These are phyloP conservation scores for Talaromyces piceae DNA, from an alignment of 2,329 filamentous ascomycete genomes.

Conservation along the genomic window DNA sequence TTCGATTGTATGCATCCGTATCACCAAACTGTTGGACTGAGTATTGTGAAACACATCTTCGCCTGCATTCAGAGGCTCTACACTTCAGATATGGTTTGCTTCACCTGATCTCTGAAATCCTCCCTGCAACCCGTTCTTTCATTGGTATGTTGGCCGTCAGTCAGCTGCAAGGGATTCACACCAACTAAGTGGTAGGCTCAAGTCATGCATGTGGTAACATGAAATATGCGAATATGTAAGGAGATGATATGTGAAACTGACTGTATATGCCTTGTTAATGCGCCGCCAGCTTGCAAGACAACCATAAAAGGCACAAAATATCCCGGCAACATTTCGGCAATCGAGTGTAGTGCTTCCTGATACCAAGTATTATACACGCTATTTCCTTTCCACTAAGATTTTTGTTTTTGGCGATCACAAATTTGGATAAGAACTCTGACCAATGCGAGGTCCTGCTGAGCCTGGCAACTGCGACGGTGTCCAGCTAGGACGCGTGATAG, in stretches of 20 bases:
- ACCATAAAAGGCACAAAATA: too few relatives aligned
- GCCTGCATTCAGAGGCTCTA: neutral
- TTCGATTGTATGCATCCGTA: neutral
- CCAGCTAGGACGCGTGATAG: conserved; percentile 3
- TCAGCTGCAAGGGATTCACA: too few relatives aligned
- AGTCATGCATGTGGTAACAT: neutral
- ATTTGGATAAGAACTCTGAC: neutral
- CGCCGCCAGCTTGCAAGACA: neutral
- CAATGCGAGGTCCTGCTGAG: neutral
- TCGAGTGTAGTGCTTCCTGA: too few relatives aligned
- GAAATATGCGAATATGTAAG: neutral
- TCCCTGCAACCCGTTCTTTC: neutral
- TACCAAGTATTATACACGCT: too few relatives aligned
- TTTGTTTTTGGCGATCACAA: too few relatives aligned
- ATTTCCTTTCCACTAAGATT: too few relatives aligned
- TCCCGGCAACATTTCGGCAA: too few relatives aligned
- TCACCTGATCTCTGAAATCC: neutral
- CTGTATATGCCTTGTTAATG: neutral
- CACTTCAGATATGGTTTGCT: neutral
- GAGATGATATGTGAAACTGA: neutral
- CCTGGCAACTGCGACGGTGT: neutral
- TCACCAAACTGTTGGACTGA: neutral
- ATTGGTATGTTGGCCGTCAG: too few relatives aligned
- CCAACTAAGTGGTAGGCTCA: neutral
- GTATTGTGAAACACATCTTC: neutral